Base-by-base conservation (phyloP, 805 yeast species). In the Metschnikowia similis region DNA sequence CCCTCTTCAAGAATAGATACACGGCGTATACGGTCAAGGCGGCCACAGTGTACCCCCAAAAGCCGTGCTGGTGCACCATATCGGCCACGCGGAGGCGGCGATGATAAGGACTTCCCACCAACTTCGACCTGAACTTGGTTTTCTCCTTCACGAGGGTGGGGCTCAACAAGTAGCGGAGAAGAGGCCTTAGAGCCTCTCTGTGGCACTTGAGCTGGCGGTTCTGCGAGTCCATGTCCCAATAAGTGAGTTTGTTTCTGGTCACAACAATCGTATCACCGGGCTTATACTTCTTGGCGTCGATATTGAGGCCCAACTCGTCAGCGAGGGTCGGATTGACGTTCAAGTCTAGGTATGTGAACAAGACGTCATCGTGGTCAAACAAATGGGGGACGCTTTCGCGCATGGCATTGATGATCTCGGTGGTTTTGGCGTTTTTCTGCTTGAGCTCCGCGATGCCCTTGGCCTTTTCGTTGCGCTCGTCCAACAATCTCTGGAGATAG, bases 191-290 rank as follows among this genome's bases (percentile, higher is more conserved):
- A 43, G 55, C 54, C 3, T 65, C 60, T 0, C 77, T 71, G 8
- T 65, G 66, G 44, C 69, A 66, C 3, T 50, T 64, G 48, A 81
- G 62, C 13, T 49, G 44, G 0, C 60, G 52, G 0, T 84, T 85
- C 27, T 51, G 48, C 3, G 66, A 48, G 60, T 74, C 50, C 65
- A 57, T 47, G 55, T 69, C 56, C 71, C 74, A 54, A 48, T 60
- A 65, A 46, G 58, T 55, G 50, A 54, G 53, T 64, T 71, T 62
- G 69, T 77, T 75, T 54, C 75, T 75, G 31, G 74, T 67, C 2
- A 84, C 65, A 2, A 87, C 63, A 1, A 87, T 58, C 0, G 80
- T 70, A 61, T 85, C 88, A 6, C 91, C 92, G 2, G 67, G 61
- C 8, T 63, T 52, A 53, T 69, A 75, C 0, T 58, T 48, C n/a